phyloP scores from a whole-genome alignment of 805 yeast species.

The Isabelozyma gotoi region DNA sequence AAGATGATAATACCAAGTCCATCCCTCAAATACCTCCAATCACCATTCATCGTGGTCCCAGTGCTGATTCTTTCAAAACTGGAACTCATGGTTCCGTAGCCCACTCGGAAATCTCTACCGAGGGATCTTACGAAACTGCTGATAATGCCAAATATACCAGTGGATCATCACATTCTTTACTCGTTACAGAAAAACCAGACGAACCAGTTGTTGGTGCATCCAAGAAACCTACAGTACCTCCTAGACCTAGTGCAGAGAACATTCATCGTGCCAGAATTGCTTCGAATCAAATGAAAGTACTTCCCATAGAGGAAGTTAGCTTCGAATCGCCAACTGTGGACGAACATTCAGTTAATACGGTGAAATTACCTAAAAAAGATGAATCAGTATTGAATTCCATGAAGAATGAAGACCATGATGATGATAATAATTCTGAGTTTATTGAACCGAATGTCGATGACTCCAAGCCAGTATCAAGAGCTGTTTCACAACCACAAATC shows the following conservation, averaged over 20 bases:
- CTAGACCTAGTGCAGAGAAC: slow-evolving; percentile 24
- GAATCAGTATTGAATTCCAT: background rate
- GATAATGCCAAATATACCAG: slow-evolving; percentile 1
- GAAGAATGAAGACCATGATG: background rate
- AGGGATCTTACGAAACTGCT: slow-evolving; percentile 5
- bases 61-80: background rate
- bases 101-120: slow-evolving; percentile 4
- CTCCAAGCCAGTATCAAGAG: background rate
- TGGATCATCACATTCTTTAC: background rate
- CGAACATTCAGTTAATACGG: background rate
- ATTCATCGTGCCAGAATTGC: slow-evolving; percentile 22
- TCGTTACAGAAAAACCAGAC: too few relatives aligned
- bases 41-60: background rate
- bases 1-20: background rate
- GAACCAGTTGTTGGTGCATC: background rate
- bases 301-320: background rate
- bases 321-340: too few relatives aligned
- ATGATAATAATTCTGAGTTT: background rate
- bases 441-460: background rate
- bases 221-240: slow-evolving; percentile 13
- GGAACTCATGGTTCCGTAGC: background rate
- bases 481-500: background rate
- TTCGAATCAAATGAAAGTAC: slow-evolving; percentile 12
- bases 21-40: background rate
- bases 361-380: background rate